These are phyloP conservation scores for Coelastrella sp. DNA, from an alignment of 139 green algal genomes.

Conservation along the genomic window DNA sequence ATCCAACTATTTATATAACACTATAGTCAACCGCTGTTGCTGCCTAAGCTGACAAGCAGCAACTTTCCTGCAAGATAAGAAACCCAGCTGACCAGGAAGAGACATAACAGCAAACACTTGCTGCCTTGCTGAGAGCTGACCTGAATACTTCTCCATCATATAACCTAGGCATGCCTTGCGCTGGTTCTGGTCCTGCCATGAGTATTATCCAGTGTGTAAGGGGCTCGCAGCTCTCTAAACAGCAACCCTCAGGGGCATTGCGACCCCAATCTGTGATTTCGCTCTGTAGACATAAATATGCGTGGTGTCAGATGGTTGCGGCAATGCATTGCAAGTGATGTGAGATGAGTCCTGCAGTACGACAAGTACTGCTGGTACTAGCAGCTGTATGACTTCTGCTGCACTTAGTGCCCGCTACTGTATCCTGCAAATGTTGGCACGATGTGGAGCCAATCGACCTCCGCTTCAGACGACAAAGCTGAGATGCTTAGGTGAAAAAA, in stretches of 20 bases:
- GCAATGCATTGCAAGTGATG: not conserved
- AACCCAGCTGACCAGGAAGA: not conserved
- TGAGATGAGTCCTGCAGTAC: not conserved
- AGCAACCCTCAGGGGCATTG: constrained; percentile 82
- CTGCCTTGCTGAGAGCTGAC: constrained; percentile 5
- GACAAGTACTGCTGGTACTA: not conserved
- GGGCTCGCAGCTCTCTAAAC: constrained; percentile 81
- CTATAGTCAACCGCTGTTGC: too few relatives aligned
- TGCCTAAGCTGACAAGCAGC: too few relatives aligned
- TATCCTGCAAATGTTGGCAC: too few relatives aligned
- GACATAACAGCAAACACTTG: not conserved
- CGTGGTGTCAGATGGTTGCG: not conserved
- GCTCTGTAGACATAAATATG: constrained; percentile 65
- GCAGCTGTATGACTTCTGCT: too few relatives aligned
- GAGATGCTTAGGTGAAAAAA: too few relatives aligned
- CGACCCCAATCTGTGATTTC: constrained; percentile 88
- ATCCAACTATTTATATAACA: too few relatives aligned
- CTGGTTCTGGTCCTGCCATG: constrained; percentile 76
- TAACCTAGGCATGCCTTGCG: constrained; percentile 52
- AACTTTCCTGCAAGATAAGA: too few relatives aligned
- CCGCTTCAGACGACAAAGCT: too few relatives aligned
- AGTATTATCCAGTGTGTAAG: constrained; percentile 79
- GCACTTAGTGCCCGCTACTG: too few relatives aligned
- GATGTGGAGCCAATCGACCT: too few relatives aligned
- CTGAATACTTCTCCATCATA: constrained; percentile 63